Conservation (phyloP, 2,329 filamentous ascomycete species). For the Apiospora rasikravindrae region DNA sequence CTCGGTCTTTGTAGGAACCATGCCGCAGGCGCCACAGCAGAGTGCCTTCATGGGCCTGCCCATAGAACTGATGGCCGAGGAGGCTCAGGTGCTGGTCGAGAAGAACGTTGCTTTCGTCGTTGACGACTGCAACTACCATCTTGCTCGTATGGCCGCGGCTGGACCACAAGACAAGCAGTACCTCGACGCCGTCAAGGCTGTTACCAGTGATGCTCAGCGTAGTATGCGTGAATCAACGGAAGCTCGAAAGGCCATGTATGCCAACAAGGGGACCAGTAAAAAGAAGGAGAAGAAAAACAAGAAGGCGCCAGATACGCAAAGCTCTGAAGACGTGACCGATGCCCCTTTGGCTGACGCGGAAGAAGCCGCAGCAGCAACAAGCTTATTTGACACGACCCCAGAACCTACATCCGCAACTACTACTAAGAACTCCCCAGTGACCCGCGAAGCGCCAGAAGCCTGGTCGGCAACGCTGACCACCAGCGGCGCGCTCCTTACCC, state of each 20-base stretch:
- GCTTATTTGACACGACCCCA: conserved; percentile 4
- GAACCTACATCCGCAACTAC: background rate
- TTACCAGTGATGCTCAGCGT: conserved; percentile 38
- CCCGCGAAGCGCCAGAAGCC: conserved; percentile 10
- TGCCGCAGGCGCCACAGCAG: conserved; percentile 92
- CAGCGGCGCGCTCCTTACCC: conserved; percentile 40
- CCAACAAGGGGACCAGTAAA: conserved; percentile 27
- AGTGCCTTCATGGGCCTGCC: conserved; percentile 92
- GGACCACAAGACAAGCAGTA: conserved; percentile 57
- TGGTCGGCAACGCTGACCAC: conserved; percentile 45
- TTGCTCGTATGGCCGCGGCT: conserved; percentile 63
- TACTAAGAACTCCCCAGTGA: conserved; percentile 6
- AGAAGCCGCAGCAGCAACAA: background rate
- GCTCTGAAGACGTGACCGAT: conserved; percentile 5
- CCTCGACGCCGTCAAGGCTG: conserved; percentile 58
- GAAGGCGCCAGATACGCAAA: background rate
- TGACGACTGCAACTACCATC: conserved; percentile 78
- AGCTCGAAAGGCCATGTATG: conserved; percentile 24
- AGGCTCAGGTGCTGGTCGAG: conserved; percentile 81
- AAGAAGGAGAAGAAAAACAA: conserved; percentile 25
- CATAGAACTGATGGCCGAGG: conserved; percentile 88
- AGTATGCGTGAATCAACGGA: conserved; percentile 35
- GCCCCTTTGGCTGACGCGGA: background rate
- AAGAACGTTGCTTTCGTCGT: conserved; percentile 78
- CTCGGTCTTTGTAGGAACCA: conserved; percentile 83